phyloP scores from a whole-genome alignment of 345 rosid genomes.

The Acer saccharum region DNA sequence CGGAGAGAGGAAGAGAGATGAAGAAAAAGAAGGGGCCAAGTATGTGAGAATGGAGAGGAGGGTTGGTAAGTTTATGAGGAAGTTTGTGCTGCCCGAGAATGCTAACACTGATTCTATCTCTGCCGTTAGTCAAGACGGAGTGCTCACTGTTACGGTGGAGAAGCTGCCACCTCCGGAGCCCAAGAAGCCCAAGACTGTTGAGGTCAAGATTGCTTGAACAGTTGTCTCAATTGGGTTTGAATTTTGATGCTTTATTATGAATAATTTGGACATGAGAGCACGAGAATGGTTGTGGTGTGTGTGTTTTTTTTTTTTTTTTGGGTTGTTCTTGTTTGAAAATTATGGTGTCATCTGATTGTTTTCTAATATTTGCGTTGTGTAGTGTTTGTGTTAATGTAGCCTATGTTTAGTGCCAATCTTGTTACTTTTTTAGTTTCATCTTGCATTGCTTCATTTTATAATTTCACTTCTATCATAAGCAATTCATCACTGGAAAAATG shows the following conservation, averaged over 20 bases:
- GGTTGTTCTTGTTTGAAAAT: no score
- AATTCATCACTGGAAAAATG: no score
- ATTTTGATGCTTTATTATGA: background rate
- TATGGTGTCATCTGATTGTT: no score
- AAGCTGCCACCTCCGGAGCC: slow-evolving; percentile 88
- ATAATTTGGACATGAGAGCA: background rate
- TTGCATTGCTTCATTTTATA: no score
- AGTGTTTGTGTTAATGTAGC: no score
- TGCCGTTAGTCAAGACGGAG: slow-evolving; percentile 75
- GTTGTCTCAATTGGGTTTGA: background rate
- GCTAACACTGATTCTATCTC: slow-evolving; percentile 59
- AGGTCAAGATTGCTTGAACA: slow-evolving; percentile 66
- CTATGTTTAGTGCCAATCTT: no score
- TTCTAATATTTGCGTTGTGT: no score
- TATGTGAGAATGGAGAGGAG: slow-evolving; percentile 84
- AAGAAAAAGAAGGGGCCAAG: slow-evolving; percentile 58
- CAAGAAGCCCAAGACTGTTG: slow-evolving; percentile 64
- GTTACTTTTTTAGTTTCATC: no score
- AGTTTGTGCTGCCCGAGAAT: slow-evolving; percentile 69
- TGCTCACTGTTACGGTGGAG: slow-evolving; percentile 69
- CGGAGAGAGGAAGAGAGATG: slow-evolving; percentile 60
- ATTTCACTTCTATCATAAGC: no score
- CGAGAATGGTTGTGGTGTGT: fast-evolving
- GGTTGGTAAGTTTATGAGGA: slow-evolving; percentile 77
- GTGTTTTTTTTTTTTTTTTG: no score